Percentiles rank a stretch among this genome's conserved stretches.
Conservation (phyloP, 106 monocot species). For the Alisma plantagoaquatica region DNA sequence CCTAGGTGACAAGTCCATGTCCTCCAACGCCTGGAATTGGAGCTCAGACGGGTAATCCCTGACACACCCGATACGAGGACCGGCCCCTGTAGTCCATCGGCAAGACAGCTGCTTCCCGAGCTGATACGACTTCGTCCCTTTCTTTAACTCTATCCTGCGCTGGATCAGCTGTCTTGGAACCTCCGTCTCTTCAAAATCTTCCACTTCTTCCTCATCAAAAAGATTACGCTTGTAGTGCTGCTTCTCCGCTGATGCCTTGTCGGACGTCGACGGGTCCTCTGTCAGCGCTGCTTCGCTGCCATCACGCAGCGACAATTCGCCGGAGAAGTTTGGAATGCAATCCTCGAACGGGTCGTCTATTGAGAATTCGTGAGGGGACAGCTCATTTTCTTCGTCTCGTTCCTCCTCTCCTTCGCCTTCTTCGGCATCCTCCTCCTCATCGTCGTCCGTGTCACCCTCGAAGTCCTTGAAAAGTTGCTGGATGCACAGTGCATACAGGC, state of each 20-base stretch:
- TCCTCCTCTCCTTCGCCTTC: no score
- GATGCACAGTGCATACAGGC: neutral
- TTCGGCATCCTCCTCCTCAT: neutral
- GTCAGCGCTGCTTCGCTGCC: neutral
- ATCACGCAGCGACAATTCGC: no score
- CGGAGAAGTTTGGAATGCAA: no score
- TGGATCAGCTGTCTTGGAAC: constrained; percentile 41
- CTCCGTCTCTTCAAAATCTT: constrained; percentile 3
- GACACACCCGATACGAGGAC: constrained; percentile 69
- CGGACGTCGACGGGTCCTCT: no score
- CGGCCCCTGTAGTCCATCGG: constrained; percentile 75
- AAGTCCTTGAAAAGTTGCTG: constrained; percentile 1
- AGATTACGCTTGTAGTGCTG: constrained; percentile 38
- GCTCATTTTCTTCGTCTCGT: no score
- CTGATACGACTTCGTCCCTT: constrained; percentile 37
- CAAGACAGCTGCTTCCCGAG: constrained; percentile 53
- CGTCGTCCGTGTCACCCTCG: constrained; percentile 8
- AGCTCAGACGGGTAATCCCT: constrained; percentile 65
- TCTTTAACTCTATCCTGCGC: constrained; percentile 48
- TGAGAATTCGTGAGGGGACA: no score
- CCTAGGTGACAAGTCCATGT: constrained; percentile 55
- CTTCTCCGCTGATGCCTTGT: no score
- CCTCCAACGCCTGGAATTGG: constrained; percentile 44
- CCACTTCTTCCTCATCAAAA: constrained; percentile 19
- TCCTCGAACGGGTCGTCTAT: no score